Percentiles rank a stretch among this genome's conserved stretches.
These are phyloP conservation scores for Allium fistulosum DNA, from an alignment of 106 monocot genomes.

Conservation along the genomic window DNA sequence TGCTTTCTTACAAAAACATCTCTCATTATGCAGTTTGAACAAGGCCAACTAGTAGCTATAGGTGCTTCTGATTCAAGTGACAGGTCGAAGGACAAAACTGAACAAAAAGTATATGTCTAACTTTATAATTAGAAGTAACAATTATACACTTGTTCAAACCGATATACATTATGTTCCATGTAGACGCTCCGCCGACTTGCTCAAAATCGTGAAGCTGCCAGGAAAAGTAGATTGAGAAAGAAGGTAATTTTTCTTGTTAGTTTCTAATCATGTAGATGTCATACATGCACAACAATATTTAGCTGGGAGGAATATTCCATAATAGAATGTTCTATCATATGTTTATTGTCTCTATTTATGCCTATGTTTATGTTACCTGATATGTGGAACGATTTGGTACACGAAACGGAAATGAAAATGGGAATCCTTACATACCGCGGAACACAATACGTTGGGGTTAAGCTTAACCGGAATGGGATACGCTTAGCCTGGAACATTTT, in stretches of 20 bases:
- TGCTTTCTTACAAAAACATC: neutral
- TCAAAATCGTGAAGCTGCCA: conserved; percentile 98
- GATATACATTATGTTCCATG: neutral
- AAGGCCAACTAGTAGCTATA: conserved; percentile 21
- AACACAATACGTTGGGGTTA: no score
- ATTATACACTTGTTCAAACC: no score
- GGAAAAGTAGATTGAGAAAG: conserved; percentile 90
- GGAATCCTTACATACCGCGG: no score
- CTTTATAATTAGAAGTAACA: neutral
- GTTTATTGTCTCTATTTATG: no score
- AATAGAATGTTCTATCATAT: no score
- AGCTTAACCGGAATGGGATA: no score
- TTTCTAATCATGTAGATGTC: neutral
- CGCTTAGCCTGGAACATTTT: no score
- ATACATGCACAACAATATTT: no score
- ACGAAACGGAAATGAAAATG: no score
- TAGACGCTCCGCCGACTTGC: conserved; percentile 72
- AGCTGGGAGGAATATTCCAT: no score
- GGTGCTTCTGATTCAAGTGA: conserved; percentile 73
- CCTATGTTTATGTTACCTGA: no score
- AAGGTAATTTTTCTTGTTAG: conserved; percentile 35
- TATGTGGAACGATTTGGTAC: no score
- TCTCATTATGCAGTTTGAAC: conserved; percentile 33
- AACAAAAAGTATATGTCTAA: conserved; percentile 46
- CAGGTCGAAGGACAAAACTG: conserved; percentile 55